Conservation (phyloP, 768 basidiomycete species). For the Russula virescens region DNA sequence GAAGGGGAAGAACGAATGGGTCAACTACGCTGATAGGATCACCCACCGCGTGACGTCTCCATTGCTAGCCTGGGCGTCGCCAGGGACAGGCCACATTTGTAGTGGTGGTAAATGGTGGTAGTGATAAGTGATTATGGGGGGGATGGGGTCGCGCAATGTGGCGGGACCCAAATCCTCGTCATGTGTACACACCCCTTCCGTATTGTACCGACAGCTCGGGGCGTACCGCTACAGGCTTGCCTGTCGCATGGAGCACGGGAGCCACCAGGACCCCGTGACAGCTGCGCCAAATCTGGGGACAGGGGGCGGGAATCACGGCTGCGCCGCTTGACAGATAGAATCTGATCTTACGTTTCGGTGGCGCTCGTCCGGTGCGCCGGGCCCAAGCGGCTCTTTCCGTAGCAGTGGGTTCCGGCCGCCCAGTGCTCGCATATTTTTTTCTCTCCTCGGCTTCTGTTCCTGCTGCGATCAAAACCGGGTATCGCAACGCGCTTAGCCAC, state of each 20-base stretch:
- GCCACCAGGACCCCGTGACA: conserved; percentile 1
- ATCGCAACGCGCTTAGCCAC: conserved; percentile 10
- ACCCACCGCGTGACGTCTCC: background rate
- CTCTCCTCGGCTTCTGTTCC: conserved; percentile 12
- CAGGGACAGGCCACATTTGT: background rate
- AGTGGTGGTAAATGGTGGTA: background rate
- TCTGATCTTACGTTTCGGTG: conserved; percentile 16
- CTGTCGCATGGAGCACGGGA: background rate
- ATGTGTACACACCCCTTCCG: background rate
- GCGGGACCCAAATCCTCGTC: background rate
- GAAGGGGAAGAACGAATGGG: background rate
- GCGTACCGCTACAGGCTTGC: background rate
- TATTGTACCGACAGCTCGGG: background rate
- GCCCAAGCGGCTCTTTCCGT: conserved; percentile 14
- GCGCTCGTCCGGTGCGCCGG: background rate
- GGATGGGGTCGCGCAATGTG: background rate
- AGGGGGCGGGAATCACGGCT: background rate
- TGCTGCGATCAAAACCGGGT: conserved; percentile 20
- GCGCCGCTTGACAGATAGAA: background rate
- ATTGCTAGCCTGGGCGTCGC: background rate
- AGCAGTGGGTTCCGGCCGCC: conserved; percentile 11
- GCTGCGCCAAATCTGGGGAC: conserved; percentile 2
- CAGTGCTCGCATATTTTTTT: conserved; percentile 9
- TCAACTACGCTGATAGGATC: conserved; percentile 3
- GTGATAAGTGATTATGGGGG: background rate